phyloP scores from a whole-genome alignment of 2,329 filamentous ascomycete species.

The Beauveria sp. region DNA sequence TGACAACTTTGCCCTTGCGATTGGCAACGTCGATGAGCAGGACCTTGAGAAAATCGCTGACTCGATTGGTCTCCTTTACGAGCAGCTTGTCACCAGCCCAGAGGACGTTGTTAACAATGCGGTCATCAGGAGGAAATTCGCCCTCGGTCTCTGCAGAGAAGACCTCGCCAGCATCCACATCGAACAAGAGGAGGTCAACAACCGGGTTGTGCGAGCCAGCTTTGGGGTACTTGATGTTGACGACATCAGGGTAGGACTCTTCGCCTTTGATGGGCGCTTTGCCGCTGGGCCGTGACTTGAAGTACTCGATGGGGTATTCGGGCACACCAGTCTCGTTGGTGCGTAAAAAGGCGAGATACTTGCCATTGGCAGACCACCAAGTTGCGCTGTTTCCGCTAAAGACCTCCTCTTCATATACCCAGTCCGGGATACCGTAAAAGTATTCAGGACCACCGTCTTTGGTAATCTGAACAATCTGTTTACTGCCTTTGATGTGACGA shows the following conservation, averaged over 20 bases:
- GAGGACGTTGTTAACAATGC: slow-evolving; percentile 85
- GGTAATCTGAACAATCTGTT: slow-evolving; percentile 65
- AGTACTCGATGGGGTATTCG: slow-evolving; percentile 90
- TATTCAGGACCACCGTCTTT: slow-evolving; percentile 78
- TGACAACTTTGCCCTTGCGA: slow-evolving; percentile 69
- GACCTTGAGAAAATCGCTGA: slow-evolving; percentile 84
- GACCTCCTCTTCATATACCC: slow-evolving; percentile 73
- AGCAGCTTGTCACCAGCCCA: slow-evolving; percentile 84
- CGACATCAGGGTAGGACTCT: slow-evolving; percentile 84
- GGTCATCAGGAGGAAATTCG: slow-evolving; percentile 71
- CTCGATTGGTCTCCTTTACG: slow-evolving; percentile 86
- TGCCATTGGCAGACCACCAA: slow-evolving; percentile 91
- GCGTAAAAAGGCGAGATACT: slow-evolving; percentile 82
- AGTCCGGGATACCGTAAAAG: slow-evolving; percentile 95
- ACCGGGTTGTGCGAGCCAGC: slow-evolving; percentile 88
- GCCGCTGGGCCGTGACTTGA: slow-evolving; percentile 77
- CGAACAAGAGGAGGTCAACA: slow-evolving; percentile 83
- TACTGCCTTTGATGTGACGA: slow-evolving; percentile 48
- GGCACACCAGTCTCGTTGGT: slow-evolving; percentile 92
- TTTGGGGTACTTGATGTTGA: slow-evolving; percentile 95
- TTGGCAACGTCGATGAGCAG: slow-evolving; percentile 72
- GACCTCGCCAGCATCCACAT: slow-evolving; percentile 65
- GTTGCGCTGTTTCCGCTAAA: slow-evolving; percentile 73
- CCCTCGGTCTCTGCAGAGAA: slow-evolving; percentile 73
- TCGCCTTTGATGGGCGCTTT: slow-evolving; percentile 57